A percentile compares a stretch with the other conserved stretches of the same genome.
Conservation (phyloP, 352 stramenopile genomes). For the Aphanomyces stellatus region DNA sequence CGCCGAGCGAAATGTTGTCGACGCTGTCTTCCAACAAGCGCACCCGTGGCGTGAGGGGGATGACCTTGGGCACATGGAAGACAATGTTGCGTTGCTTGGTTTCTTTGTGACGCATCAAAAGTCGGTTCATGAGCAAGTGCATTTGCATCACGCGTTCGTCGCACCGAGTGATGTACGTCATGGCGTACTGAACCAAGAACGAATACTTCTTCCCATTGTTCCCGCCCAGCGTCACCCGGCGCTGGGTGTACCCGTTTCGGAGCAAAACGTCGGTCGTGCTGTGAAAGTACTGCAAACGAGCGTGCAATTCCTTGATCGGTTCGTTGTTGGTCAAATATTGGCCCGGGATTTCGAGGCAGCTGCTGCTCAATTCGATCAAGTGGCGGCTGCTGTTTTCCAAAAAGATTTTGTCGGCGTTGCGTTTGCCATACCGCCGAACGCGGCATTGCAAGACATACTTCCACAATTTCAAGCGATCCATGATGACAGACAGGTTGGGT, state of each 20-base stretch:
- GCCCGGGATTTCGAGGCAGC: constrained; percentile 85
- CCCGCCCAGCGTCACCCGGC: constrained; percentile 83
- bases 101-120: constrained; percentile 81
- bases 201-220: constrained; percentile 85
- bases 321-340: constrained; percentile 89
- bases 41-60: constrained; percentile 87
- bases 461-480: constrained; percentile 87
- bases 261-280: constrained; percentile 76
- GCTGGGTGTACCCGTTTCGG: constrained; percentile 85
- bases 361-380: constrained; percentile 79
- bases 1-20: constrained; percentile 76
- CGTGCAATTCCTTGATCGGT: constrained; percentile 87
- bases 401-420: constrained; percentile 57
- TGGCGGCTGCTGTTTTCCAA: constrained; percentile 85
- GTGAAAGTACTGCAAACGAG: constrained; percentile 85
- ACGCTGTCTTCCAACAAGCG: constrained; percentile 78
- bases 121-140: constrained; percentile 83
- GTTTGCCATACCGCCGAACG: constrained; percentile 65
- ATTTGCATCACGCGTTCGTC: constrained; percentile 93
- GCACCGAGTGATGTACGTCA: constrained; percentile 89
- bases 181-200: constrained; percentile 89
- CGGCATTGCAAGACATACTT: constrained; percentile 82
- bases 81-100: constrained; percentile 80
- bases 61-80: constrained; percentile 88
- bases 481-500: constrained; percentile 72